Conservation (phyloP, 176 grass and related monocot species). For the Bonia amplexicaulis region DNA sequence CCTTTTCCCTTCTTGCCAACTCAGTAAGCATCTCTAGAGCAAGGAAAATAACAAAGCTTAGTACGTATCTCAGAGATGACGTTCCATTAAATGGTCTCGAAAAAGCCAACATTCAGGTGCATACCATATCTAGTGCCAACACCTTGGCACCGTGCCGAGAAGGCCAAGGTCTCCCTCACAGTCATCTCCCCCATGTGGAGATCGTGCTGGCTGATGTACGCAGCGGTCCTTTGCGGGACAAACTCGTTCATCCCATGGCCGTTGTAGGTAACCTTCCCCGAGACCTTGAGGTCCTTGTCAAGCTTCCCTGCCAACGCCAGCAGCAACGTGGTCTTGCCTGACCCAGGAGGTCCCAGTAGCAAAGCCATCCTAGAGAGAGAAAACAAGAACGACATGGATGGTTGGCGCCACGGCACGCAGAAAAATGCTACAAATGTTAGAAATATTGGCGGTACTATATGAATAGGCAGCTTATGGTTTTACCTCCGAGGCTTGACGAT, state of each 20-base stretch:
- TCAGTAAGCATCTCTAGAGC: constrained; percentile 78
- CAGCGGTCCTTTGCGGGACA: constrained; percentile 69
- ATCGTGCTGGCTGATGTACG: constrained; percentile 91
- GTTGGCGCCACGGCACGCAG: neutral
- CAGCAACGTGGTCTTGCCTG: constrained; percentile 82
- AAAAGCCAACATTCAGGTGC: neutral
- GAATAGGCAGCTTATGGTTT: neutral
- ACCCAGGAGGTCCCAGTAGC: constrained; percentile 66
- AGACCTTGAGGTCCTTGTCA: constrained; percentile 56
- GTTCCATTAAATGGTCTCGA: neutral
- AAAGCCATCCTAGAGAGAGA: constrained; percentile 63
- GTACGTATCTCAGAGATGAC: neutral
- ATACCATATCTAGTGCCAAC: constrained; percentile 77
- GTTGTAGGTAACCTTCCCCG: constrained; percentile 78
- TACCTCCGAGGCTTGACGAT: constrained; percentile 61
- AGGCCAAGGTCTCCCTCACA: constrained; percentile 78
- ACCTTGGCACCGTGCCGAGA: constrained; percentile 80
- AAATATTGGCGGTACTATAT: neutral
- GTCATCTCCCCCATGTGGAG: constrained; percentile 94
- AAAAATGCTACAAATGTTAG: neutral
- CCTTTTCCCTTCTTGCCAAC: constrained; percentile 77
- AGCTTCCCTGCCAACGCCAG: constrained; percentile 83
- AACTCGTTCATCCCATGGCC: constrained; percentile 82
- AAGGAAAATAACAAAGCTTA: constrained; percentile 19
- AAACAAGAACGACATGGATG: neutral